A percentile compares a stretch with the other conserved stretches of the same genome.
phyloP scores from a whole-genome alignment of 176 grass and related monocot genomes.

The Musa beccarii region DNA sequence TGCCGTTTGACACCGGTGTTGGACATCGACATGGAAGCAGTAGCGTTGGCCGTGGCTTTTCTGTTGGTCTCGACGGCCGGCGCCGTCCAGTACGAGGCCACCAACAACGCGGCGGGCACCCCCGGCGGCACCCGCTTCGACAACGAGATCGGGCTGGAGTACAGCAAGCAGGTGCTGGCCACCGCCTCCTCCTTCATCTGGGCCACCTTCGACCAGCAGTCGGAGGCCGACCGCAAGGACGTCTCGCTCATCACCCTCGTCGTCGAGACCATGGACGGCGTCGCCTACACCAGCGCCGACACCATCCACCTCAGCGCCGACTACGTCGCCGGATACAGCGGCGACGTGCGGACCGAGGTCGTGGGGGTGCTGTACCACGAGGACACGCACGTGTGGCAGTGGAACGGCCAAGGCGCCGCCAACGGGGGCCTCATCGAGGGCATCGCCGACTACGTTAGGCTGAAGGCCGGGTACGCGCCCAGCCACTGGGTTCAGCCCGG shows the following conservation, averaged over 20 bases:
- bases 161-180: slow-evolving; percentile 40
- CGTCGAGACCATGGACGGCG: slow-evolving; percentile 34
- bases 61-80: slow-evolving; percentile 11
- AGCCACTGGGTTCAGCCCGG: slow-evolving; percentile 46
- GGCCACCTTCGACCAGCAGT: slow-evolving; percentile 28
- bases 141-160: slow-evolving; percentile 29
- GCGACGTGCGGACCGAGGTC: slow-evolving; percentile 41
- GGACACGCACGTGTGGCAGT: slow-evolving; percentile 58
- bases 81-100: slow-evolving; percentile 39
- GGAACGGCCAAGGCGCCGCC: slow-evolving; percentile 16
- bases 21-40: slow-evolving; percentile 4
- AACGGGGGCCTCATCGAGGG: slow-evolving; percentile 43
- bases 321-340: slow-evolving; percentile 45
- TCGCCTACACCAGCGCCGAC: slow-evolving; percentile 28
- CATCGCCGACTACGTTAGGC: slow-evolving; percentile 71
- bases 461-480: slow-evolving; percentile 34
- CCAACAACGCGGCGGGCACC: slow-evolving; percentile 43
- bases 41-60: background rate
- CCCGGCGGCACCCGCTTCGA: slow-evolving; percentile 42
- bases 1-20: background rate
- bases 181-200: slow-evolving; percentile 45
- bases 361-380: slow-evolving; percentile 65
- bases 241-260: slow-evolving; percentile 32
- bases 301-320: slow-evolving; percentile 57
- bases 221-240: slow-evolving; percentile 3